Evolutionary conservation across 345 rosid species (phyloP).

Genomic region (Dimocarpus longan): DNA sequence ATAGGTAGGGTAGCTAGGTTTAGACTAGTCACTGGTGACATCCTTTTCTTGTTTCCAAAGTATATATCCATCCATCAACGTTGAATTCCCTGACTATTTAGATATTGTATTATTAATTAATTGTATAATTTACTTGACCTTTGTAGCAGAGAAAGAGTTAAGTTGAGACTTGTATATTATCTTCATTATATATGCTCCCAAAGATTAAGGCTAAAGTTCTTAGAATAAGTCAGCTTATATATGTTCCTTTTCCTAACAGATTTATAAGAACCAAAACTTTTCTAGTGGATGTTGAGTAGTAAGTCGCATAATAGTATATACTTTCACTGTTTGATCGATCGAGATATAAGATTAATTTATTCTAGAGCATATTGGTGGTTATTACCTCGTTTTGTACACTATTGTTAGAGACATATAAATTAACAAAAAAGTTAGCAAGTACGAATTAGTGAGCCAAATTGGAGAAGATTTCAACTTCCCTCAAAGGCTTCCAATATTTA

Average conservation of each 20-base stretch:
- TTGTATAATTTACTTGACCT: constrained; percentile 7
- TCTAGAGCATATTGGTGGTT: background rate
- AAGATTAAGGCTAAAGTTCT: background rate
- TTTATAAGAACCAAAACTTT: background rate
- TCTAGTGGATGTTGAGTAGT: background rate
- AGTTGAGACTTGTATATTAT: background rate
- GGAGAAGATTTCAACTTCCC: constrained; percentile 31
- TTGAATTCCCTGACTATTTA: background rate
- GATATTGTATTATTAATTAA: too few species aligned
- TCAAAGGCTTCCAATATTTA: constrained; percentile 39
- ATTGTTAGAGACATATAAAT: background rate
- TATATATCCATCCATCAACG: background rate
- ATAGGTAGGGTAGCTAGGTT: too few species aligned
- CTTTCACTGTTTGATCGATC: background rate
- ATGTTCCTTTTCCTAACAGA: constrained; percentile 3
- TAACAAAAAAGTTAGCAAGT: too few species aligned
- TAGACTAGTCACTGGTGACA: too few species aligned
- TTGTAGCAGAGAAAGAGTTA: constrained; percentile 13
- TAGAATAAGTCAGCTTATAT: background rate
- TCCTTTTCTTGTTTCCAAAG: too few species aligned
- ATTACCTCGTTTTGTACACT: background rate
- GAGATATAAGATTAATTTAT: background rate
- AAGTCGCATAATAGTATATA: background rate
- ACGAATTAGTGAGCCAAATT: background rate
- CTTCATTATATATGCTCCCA: constrained; percentile 15